Evolutionary conservation across 1,284 basidiomycete genomes (phyloP).

Genomic region (Phenoliferia sp.): DNA sequence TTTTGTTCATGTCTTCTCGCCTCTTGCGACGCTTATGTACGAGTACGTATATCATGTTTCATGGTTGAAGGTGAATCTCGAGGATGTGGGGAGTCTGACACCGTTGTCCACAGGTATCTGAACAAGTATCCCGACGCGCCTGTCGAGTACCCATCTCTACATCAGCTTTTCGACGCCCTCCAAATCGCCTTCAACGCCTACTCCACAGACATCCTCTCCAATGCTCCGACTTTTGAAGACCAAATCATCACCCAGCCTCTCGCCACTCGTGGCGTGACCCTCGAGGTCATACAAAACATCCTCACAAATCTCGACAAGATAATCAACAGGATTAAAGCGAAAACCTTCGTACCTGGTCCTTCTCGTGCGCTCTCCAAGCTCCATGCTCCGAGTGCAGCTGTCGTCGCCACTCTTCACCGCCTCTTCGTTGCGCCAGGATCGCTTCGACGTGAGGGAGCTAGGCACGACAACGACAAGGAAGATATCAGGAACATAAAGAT

Average conservation of each 20-base stretch:
- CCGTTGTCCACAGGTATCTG: slow-evolving; percentile 48
- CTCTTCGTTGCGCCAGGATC: slow-evolving; percentile 56
- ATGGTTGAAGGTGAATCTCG: too few species aligned
- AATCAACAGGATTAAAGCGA: slow-evolving; percentile 45
- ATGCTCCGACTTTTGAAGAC: slow-evolving; percentile 44
- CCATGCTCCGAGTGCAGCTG: background rate
- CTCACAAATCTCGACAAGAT: slow-evolving; percentile 50
- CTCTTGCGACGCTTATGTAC: slow-evolving; percentile 2
- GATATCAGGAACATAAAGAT: slow-evolving; percentile 57
- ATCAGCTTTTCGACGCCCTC: slow-evolving; percentile 47
- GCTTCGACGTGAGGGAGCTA: slow-evolving; percentile 50
- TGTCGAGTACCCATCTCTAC: slow-evolving; percentile 50
- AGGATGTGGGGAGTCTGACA: background rate
- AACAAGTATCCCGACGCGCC: slow-evolving; percentile 57
- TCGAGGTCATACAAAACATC: slow-evolving; percentile 44
- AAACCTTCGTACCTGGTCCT: slow-evolving; percentile 25
- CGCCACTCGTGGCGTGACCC: slow-evolving; percentile 40
- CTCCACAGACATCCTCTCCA: slow-evolving; percentile 44
- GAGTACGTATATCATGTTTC: background rate
- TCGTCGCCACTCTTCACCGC: background rate
- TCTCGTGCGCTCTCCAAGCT: background rate
- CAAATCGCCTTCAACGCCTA: slow-evolving; percentile 51
- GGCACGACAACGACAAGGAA: slow-evolving; percentile 62
- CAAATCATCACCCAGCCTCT: slow-evolving; percentile 31
- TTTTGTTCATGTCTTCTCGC: background rate